Evolutionary conservation across 208 protist species (phyloP).

Genomic region (Acanthamoeba quina): DNA sequence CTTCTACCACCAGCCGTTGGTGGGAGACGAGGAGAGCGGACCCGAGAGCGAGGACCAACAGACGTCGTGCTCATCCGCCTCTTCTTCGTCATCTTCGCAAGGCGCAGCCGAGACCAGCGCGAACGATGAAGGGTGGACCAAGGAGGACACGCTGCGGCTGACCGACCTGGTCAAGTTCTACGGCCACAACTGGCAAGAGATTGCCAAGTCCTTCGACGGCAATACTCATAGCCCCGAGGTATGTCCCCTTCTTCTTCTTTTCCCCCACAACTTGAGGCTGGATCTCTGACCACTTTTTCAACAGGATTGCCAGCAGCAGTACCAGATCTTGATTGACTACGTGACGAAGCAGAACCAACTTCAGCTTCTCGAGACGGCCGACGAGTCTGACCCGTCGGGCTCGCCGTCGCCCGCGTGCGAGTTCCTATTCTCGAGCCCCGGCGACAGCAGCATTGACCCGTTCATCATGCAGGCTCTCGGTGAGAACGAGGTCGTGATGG

Average conservation of each 20-base stretch:
- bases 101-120: background rate
- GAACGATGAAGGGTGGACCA: slow-evolving; percentile 45
- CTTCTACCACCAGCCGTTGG: background rate
- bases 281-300: background rate
- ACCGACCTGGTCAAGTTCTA: slow-evolving; percentile 53
- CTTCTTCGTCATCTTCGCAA: background rate
- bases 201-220: slow-evolving; percentile 55
- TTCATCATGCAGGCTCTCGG: background rate
- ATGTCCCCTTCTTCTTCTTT: background rate
- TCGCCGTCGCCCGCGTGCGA: slow-evolving; percentile 1
- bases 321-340: slow-evolving; percentile 57
- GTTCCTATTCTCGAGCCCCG: slow-evolving; percentile 14
- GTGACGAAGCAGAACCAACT: slow-evolving; percentile 69
- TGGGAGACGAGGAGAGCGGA: background rate
- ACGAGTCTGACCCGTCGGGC: slow-evolving; percentile 38
- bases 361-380: slow-evolving; percentile 38
- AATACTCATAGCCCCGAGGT: slow-evolving; percentile 6
- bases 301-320: slow-evolving; percentile 53
- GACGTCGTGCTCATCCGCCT: too few species aligned
- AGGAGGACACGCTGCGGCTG: slow-evolving; percentile 52
- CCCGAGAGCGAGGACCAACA: background rate
- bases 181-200: slow-evolving; percentile 46
- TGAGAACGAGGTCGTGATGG: background rate
- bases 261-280: background rate
- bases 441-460: slow-evolving; percentile 1